Evolutionary conservation across 108 stramenopile species (phyloP).

Genomic region (Poteriospumella lacustris): DNA sequence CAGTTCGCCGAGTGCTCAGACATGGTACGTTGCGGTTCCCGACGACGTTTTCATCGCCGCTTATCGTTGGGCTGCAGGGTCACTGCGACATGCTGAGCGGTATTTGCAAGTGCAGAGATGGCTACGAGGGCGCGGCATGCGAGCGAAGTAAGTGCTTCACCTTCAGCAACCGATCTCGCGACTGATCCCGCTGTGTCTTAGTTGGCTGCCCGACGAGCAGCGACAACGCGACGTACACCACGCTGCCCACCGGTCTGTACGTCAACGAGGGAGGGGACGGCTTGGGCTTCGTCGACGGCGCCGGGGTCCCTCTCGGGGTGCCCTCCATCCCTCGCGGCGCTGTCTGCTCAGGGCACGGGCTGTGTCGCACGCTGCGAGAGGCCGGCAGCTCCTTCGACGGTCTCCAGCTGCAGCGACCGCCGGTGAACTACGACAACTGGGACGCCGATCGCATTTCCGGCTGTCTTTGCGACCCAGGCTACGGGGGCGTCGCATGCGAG

Average conservation of each 20-base stretch:
- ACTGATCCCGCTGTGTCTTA: too few relatives aligned
- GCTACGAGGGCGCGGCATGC: slow-evolving; percentile 23
- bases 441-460: slow-evolving; percentile 54
- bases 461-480: slow-evolving; percentile 58
- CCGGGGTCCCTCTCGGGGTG: too few relatives aligned
- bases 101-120: background rate
- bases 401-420: slow-evolving; percentile 30
- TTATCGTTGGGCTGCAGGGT: background rate
- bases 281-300: too few relatives aligned
- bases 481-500: slow-evolving; percentile 57
- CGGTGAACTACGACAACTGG: slow-evolving; percentile 47
- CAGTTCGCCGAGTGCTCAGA: background rate
- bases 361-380: slow-evolving; percentile 12
- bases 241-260: too few relatives aligned
- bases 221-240: too few relatives aligned
- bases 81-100: background rate
- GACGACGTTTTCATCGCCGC: background rate
- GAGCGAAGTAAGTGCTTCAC: slow-evolving; percentile 7
- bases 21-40: background rate
- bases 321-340: too few relatives aligned
- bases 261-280: too few relatives aligned
- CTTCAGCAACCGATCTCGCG: too few relatives aligned
- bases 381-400: background rate
- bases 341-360: slow-evolving; percentile 26
- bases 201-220: too few relatives aligned